A percentile compares a stretch with the other conserved stretches of the same genome.
Evolutionary conservation across 208 protist species (phyloP).

Genomic region (Wallacemonas sp.): DNA sequence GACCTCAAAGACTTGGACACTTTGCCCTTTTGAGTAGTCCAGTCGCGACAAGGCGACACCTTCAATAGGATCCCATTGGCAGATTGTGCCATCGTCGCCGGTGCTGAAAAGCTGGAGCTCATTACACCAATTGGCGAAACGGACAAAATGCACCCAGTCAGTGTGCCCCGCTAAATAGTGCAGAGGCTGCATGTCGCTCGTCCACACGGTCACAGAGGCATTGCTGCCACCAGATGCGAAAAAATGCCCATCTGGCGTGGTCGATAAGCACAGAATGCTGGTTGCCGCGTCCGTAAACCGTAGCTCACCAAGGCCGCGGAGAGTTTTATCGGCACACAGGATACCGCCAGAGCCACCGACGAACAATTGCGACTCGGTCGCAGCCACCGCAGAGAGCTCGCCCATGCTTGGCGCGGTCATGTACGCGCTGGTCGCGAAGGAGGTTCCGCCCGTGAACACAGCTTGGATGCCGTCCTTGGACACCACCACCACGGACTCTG

Average conservation of each 20-base stretch:
- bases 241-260: slow-evolving; percentile 61
- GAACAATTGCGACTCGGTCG: slow-evolving; percentile 25
- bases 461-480: slow-evolving; percentile 69
- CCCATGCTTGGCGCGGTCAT: slow-evolving; percentile 34
- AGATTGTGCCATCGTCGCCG: slow-evolving; percentile 80
- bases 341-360: slow-evolving; percentile 16
- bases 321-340: slow-evolving; percentile 16
- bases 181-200: slow-evolving; percentile 44
- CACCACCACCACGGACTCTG: slow-evolving; percentile 56
- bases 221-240: slow-evolving; percentile 65
- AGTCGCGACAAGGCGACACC: slow-evolving; percentile 57
- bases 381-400: slow-evolving; percentile 59
- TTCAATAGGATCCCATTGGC: slow-evolving; percentile 69
- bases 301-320: slow-evolving; percentile 22
- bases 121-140: slow-evolving; percentile 44
- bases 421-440: slow-evolving; percentile 31
- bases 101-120: slow-evolving; percentile 74
- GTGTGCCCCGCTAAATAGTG: slow-evolving; percentile 74
- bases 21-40: slow-evolving; percentile 62
- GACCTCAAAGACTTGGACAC: slow-evolving; percentile 81
- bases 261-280: slow-evolving; percentile 67
- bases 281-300: slow-evolving; percentile 6
- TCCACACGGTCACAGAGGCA: slow-evolving; percentile 69
- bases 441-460: slow-evolving; percentile 28
- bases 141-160: slow-evolving; percentile 85